phyloP scores from a whole-genome alignment of 306 rosid species.

The Vigna hirtella region DNA sequence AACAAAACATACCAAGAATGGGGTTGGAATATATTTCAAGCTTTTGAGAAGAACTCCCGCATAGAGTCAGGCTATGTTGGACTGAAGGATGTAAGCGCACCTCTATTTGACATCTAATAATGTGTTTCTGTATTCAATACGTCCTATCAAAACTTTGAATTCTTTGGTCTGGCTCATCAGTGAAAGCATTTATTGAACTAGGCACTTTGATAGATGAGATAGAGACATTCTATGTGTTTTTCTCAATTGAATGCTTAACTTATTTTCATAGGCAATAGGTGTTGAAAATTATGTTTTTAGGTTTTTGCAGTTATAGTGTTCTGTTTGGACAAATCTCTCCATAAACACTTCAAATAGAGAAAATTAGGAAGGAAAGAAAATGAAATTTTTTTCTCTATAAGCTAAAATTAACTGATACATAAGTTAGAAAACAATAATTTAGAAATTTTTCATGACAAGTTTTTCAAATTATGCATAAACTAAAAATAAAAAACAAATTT shows the following conservation, averaged over 20 bases:
- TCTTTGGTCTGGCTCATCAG: constrained; percentile 18
- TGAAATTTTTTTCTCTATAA: too few relatives aligned
- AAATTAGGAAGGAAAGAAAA: too few relatives aligned
- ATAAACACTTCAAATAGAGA: too few relatives aligned
- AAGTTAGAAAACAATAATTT: too few relatives aligned
- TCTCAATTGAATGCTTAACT: neutral
- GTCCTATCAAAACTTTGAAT: constrained; percentile 18
- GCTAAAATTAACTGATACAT: too few relatives aligned
- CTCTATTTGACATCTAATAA: constrained; percentile 37
- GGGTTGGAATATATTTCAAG: constrained; percentile 99
- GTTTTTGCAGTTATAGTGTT: too few relatives aligned
- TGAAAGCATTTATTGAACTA: constrained; percentile 19
- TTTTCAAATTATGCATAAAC: too few relatives aligned
- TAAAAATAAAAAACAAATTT: too few relatives aligned
- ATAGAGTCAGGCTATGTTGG: constrained; percentile 93
- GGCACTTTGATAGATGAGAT: constrained; percentile 12
- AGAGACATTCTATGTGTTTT: neutral
- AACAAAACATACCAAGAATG: constrained; percentile 97
- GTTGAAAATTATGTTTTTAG: neutral
- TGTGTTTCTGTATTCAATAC: neutral
- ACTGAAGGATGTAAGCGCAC: constrained; percentile 84
- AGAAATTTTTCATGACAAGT: too few relatives aligned
- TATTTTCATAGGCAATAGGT: constrained; percentile 13
- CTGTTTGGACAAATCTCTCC: too few relatives aligned
- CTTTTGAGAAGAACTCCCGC: constrained; percentile 97